Evolutionary conservation across 2,329 filamentous ascomycete species (phyloP), one percentile per base, ranked within the genome.

Genomic region (Arachnomyces sp.): DNA sequence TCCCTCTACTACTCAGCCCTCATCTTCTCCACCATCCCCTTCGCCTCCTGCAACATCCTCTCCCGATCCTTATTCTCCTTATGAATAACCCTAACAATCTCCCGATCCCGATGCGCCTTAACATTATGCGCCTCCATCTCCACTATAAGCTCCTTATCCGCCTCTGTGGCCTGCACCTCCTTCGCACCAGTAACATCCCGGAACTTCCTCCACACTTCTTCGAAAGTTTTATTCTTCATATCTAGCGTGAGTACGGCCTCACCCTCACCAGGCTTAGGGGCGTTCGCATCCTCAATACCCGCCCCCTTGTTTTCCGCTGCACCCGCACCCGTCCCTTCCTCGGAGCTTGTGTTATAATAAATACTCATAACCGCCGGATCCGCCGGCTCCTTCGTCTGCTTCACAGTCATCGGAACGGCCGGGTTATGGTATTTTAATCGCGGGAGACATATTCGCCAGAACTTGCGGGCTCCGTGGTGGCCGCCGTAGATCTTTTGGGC

Each of bases 371-470:
- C 54, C 20, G 64, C 55, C 32, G 59, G 60, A 2, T 52, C 57
- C 15, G 57, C 60, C 50, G 78, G 71, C 33, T 80, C 65, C 29
- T 60, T 54, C 47, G 76, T 80, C 43, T 84, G 82, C 61, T 82
- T 81, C 53, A 94, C 77, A 43, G 84, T 80, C 75, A 96, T 93
- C 32, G 82, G 78, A 34, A 95, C 64, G 9, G 79, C 68, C 1
- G 92, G 92, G 62, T 98, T 98, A 73, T 94, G 83, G 69, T 81
- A 98, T 73, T 98, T 95, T 50, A 98, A 72, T 42, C 86, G 79
- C 15, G 86, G 85, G 35, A 96, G 79, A 59, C 80, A 82, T 45
- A 81, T 71, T 48, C 76, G 79, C 85, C 87, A 94, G 74, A 98
- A 95, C 68, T 86, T 86, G 56, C 89, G 94, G 49, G 59, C 57